Conservation (phyloP, 2,329 filamentous ascomycete genomes). For the Herpotrichia juniperi region DNA sequence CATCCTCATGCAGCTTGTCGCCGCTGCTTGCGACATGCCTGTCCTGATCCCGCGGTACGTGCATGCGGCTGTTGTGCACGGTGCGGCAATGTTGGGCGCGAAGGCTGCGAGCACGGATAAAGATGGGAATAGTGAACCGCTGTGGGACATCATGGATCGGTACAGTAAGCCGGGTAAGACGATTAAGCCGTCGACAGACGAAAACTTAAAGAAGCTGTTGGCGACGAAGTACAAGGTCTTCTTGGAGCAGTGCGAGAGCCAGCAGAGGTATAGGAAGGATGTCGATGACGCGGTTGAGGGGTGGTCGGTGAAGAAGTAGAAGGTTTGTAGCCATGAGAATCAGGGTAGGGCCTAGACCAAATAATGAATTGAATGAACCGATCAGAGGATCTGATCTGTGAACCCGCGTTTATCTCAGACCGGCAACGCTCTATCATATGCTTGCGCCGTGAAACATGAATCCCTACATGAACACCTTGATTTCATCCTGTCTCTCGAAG, state of each 20-base stretch:
- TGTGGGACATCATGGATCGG: constrained; percentile 97
- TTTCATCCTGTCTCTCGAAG: too few relatives aligned
- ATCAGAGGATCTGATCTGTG: too few relatives aligned
- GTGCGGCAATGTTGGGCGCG: constrained; percentile 96
- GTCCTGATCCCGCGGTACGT: constrained; percentile 94
- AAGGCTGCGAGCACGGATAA: constrained; percentile 89
- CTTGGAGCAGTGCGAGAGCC: constrained; percentile 85
- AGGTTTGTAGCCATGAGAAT: too few relatives aligned
- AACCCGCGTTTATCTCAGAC: too few relatives aligned
- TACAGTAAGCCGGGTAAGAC: constrained; percentile 94
- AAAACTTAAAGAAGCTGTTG: constrained; percentile 77
- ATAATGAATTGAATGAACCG: too few relatives aligned
- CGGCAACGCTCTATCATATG: too few relatives aligned
- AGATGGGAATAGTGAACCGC: constrained; percentile 78
- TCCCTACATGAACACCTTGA: too few relatives aligned
- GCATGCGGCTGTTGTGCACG: constrained; percentile 93
- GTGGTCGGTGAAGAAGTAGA: constrained; percentile 23
- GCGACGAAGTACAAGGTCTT: constrained; percentile 95
- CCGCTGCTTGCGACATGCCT: constrained; percentile 88
- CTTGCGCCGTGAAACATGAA: too few relatives aligned
- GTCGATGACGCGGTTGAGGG: constrained; percentile 66
- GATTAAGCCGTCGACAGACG: constrained; percentile 75
- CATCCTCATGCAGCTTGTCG: constrained; percentile 88
- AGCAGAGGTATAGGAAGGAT: constrained; percentile 79
- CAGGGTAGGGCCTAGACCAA: too few relatives aligned